These are phyloP conservation scores for Vitis amurensis DNA, from an alignment of 164 flowering plant species.

Conservation along the genomic window DNA sequence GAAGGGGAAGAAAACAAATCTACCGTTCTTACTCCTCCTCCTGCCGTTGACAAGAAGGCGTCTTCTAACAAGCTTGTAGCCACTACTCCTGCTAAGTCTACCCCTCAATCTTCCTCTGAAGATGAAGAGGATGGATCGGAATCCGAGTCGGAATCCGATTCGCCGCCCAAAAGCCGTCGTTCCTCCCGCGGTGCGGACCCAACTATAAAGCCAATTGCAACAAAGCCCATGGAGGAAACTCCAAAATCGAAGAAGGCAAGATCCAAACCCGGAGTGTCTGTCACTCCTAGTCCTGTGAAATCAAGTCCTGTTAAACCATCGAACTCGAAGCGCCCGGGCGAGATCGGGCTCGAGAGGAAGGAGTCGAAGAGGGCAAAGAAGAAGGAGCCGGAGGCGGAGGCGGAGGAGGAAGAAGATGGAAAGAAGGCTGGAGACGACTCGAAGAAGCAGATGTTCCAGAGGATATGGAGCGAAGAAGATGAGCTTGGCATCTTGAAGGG, in stretches of 20 bases:
- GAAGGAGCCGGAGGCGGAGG: conserved; percentile 4
- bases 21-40: neutral
- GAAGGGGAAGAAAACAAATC: neutral
- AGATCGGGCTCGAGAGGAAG: conserved; percentile 2
- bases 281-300: conserved; percentile 11
- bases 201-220: conserved; percentile 27
- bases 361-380: conserved; percentile 27
- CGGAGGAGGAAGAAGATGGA: conserved; percentile 3
- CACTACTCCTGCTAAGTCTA: neutral
- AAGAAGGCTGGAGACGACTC: conserved; percentile 10
- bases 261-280: conserved; percentile 6
- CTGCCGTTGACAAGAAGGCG: conserved; percentile 3
- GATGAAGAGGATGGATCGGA: conserved; percentile 17
- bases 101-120: conserved; percentile 9
- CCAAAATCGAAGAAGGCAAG: conserved; percentile 10
- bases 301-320: conserved; percentile 17
- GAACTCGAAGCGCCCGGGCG: conserved; percentile 17
- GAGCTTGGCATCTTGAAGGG: conserved; percentile 36
- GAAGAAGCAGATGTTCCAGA: conserved; percentile 30
- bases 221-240: conserved; percentile 34
- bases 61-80: neutral
- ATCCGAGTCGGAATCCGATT: conserved; percentile 23
- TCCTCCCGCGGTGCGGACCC: conserved; percentile 9
- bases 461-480: conserved; percentile 33
- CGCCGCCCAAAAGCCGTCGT: neutral